Evolutionary conservation across 768 basidiomycete species (phyloP).

Genomic region (Amanita rubescens): DNA sequence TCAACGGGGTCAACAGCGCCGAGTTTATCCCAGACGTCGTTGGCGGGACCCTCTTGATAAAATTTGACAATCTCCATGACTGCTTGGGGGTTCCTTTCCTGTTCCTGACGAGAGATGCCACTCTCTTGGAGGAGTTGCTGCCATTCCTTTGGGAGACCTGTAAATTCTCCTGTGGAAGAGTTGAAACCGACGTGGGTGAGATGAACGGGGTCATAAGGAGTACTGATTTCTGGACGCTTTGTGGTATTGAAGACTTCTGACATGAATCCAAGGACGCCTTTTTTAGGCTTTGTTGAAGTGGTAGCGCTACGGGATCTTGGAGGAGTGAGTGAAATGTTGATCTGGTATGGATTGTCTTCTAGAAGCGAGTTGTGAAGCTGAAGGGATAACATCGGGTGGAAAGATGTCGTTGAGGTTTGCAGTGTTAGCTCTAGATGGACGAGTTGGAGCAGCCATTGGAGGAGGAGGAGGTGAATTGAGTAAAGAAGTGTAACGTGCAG

Average conservation of each 20-base stretch:
- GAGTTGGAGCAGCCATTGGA: slow-evolving; percentile 52
- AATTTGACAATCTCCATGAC: slow-evolving; percentile 99
- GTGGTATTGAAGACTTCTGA: slow-evolving; percentile 57
- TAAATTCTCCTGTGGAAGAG: slow-evolving; percentile 96
- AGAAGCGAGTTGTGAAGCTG: slow-evolving; percentile 30
- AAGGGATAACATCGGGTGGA: slow-evolving; percentile 54
- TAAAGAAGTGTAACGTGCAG: slow-evolving; percentile 30
- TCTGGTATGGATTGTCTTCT: slow-evolving; percentile 46
- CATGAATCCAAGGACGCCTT: slow-evolving; percentile 74
- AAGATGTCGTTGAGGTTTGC: slow-evolving; percentile 74
- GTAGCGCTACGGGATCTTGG: slow-evolving; percentile 37
- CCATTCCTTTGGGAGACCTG: slow-evolving; percentile 98
- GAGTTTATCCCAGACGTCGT: slow-evolving; percentile 81
- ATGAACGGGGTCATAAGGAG: slow-evolving; percentile 98
- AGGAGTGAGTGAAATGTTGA: slow-evolving; percentile 29
- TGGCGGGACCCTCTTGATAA: slow-evolving; percentile 80
- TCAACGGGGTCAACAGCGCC: slow-evolving; percentile 43
- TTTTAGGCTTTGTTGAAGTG: slow-evolving; percentile 44
- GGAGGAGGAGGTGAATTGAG: slow-evolving; percentile 31
- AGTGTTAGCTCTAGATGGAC: slow-evolving; percentile 82
- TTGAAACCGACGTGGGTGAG: slow-evolving; percentile 99
- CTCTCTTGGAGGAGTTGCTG: slow-evolving; percentile 94
- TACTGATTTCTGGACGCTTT: slow-evolving; percentile 88
- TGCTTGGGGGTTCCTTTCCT: slow-evolving; percentile 96
- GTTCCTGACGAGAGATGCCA: slow-evolving; percentile 89